Percentiles rank a stretch among this genome's conserved stretches.
Evolutionary conservation across 352 stramenopile genomes (phyloP).

Genomic region (Plasmopara viticola): DNA sequence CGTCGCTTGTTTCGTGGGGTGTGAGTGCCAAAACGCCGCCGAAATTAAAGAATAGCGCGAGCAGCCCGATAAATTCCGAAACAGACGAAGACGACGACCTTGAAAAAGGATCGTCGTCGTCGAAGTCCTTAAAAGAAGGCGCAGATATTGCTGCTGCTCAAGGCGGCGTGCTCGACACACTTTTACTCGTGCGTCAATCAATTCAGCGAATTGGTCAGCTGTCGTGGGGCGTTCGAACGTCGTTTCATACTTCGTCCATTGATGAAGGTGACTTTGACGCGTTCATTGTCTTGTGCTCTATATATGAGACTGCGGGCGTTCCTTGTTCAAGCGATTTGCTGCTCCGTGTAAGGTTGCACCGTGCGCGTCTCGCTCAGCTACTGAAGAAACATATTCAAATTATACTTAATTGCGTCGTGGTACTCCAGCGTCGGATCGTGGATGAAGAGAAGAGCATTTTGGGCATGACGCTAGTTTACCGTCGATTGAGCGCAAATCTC

Average conservation of each 20-base stretch:
- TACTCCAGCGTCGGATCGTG: slow-evolving; percentile 70
- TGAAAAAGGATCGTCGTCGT: slow-evolving; percentile 54
- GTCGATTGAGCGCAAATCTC: slow-evolving; percentile 51
- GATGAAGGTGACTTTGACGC: slow-evolving; percentile 80
- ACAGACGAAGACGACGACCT: slow-evolving; percentile 69
- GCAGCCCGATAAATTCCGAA: slow-evolving; percentile 66
- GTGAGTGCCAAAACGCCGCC: slow-evolving; percentile 40
- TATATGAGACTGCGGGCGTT: slow-evolving; percentile 65
- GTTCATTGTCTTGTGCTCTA: slow-evolving; percentile 82
- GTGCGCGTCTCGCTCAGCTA: slow-evolving; percentile 54
- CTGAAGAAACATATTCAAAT: slow-evolving; percentile 69
- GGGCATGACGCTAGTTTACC: slow-evolving; percentile 71
- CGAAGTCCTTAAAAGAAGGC: slow-evolving; percentile 46
- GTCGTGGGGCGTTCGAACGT: slow-evolving; percentile 76
- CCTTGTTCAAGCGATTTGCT: slow-evolving; percentile 62
- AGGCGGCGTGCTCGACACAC: slow-evolving; percentile 62
- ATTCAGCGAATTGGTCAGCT: slow-evolving; percentile 79
- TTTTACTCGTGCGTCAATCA: slow-evolving; percentile 79
- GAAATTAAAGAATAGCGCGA: slow-evolving; percentile 19
- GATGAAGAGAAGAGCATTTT: slow-evolving; percentile 74
- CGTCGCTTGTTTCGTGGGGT: slow-evolving; percentile 60
- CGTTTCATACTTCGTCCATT: slow-evolving; percentile 78
- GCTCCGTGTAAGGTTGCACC: slow-evolving; percentile 65
- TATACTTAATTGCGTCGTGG: slow-evolving; percentile 60
- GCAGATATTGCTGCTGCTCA: slow-evolving; percentile 47